Evolutionary conservation across 31 red algal genomes (phyloP), one percentile per base, ranked within the genome.

Genomic region (Asparagopsis taxiformis): DNA sequence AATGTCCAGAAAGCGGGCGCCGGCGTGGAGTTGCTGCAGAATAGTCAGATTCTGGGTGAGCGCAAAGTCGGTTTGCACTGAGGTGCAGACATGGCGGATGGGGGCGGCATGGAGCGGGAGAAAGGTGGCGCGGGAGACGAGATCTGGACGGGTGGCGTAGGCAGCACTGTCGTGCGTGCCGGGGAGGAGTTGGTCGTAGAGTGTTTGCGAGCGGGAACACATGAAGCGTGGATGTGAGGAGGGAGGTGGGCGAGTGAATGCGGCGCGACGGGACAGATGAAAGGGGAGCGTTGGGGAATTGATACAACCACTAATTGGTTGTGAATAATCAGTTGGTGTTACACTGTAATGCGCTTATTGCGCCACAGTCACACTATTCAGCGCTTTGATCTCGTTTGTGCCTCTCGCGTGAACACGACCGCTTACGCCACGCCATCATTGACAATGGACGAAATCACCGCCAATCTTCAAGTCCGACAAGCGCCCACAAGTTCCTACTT

Each of bases 81-180:
- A 46, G 38, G 68, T 36, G 31, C 53, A 60, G 11, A 39, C 65
- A 46, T 30, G 55, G 17, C 85, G 74, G 16, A 89, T 72, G 43
- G 74, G 44, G 29, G 68, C 65, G 22, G 60, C 15, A 21, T 51
- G 43, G 10, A 79, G 75, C 30, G 85, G 85, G 30, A 73, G 41
- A 21, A 56, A 30, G 17, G 85, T 71, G 2, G 85, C 56, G 19
- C 85, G 74, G 23, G 85, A 89, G 51, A 55, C 31, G 17, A 73
- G 65, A 41, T 78, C 68, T 33, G 85, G 48, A 44, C 75, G 59
- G 50, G 67, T 74, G 53, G 30, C 25, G 51, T 89, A 89, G 6
- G 85, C 85, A 67, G 74, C 85, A n/a, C 71, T 77, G 55, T 89
- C 85, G 56, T 89, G 85, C 19, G 85, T 79, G 74, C 85, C 85